Conservation (phyloP, 2,329 filamentous ascomycete genomes). For the Pseudonectria buxi region DNA sequence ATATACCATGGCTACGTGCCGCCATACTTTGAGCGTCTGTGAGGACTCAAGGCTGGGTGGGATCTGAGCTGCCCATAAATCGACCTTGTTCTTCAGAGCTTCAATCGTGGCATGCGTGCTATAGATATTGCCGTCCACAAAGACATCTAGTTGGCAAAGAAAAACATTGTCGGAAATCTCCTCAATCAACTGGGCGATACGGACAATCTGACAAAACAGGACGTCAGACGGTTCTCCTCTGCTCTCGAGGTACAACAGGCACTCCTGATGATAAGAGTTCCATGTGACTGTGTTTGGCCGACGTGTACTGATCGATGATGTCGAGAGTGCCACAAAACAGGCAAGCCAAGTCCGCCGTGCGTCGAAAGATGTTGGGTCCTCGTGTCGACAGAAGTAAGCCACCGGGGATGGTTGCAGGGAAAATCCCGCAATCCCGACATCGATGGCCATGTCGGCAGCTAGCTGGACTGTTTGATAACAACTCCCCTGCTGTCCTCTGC, state of each 20-base stretch:
- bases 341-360: slow-evolving; percentile 3
- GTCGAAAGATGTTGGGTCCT: not conserved
- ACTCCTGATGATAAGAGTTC: slow-evolving; percentile 1
- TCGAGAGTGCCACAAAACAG: slow-evolving; percentile 1
- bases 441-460: slow-evolving; percentile 1
- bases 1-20: slow-evolving; percentile 5
- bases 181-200: not conserved
- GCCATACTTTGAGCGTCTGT: not conserved
- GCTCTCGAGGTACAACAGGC: not conserved
- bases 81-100: not conserved
- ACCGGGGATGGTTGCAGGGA: not conserved
- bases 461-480: not conserved
- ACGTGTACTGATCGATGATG: not conserved
- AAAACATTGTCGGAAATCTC: not conserved
- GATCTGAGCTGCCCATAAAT: slow-evolving; percentile 2
- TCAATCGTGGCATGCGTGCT: not conserved
- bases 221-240: not conserved
- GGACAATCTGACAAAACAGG: not conserved
- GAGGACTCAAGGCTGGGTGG: not conserved
- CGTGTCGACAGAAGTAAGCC: not conserved
- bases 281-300: not conserved
- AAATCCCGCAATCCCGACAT: not conserved
- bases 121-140: not conserved
- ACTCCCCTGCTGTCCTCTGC: not conserved
- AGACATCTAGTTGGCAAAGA: not conserved